These are phyloP conservation scores for Cymbopogon citratus DNA, from an alignment of 176 grass and related monocot species.

Conservation along the genomic window DNA sequence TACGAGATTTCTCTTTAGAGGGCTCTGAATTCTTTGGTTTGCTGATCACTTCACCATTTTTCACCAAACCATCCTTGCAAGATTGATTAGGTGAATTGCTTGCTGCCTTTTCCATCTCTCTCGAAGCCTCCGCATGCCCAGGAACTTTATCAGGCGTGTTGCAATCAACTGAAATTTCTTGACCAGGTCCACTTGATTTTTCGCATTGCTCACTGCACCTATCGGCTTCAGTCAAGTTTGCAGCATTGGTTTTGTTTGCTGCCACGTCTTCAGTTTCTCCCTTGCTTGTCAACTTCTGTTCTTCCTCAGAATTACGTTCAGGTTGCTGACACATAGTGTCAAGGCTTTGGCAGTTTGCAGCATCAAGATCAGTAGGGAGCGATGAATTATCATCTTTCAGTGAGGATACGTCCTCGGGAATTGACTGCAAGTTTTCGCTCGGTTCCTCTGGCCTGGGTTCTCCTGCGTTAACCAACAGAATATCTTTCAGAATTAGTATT, in stretches of 20 bases:
- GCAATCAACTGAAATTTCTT: conserved; percentile 17
- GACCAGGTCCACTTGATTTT: conserved; percentile 20
- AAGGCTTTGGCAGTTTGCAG: conserved; percentile 3
- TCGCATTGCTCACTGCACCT: not conserved
- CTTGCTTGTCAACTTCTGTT: conserved; percentile 3
- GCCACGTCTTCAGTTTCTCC: conserved; percentile 3
- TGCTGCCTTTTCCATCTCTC: conserved; percentile 1
- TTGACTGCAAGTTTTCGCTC: conserved; percentile 25
- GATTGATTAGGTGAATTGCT: conserved; percentile 3
- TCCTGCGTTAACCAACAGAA: conserved; percentile 7
- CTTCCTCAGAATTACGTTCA: conserved; percentile 1
- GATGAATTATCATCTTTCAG: conserved; percentile 20
- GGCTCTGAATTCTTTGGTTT: conserved; percentile 25
- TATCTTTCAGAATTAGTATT: not conserved
- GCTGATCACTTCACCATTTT: conserved; percentile 22
- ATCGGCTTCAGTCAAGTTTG: conserved; percentile 19
- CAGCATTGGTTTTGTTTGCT: conserved; percentile 25
- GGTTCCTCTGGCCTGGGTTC: not conserved
- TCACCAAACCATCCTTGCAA: conserved; percentile 1
- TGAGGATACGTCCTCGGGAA: not conserved
- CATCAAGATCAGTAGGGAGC: conserved; percentile 1
- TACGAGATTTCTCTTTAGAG: conserved; percentile 23
- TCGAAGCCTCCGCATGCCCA: not conserved
- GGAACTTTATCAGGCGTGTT: conserved; percentile 23
- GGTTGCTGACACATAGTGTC: not conserved